These are phyloP conservation scores for Colletotrichum sidae DNA, from an alignment of 2,329 filamentous ascomycete genomes.

Conservation along the genomic window DNA sequence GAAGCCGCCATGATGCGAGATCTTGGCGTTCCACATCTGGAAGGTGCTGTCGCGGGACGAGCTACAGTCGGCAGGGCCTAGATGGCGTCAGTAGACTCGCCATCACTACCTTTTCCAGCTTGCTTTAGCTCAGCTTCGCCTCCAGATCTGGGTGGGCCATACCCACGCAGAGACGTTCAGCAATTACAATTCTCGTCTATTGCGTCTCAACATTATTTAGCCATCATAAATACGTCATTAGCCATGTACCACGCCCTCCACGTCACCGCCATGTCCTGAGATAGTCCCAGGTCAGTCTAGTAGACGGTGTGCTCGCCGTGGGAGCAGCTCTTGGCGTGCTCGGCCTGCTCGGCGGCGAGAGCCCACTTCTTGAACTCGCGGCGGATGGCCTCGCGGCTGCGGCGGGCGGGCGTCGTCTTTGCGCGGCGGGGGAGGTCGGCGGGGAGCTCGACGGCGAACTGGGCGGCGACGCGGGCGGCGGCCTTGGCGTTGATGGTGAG, in stretches of 20 bases:
- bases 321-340: slow-evolving; percentile 35
- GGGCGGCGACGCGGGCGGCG: slow-evolving; percentile 62
- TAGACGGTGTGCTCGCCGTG: slow-evolving; percentile 30
- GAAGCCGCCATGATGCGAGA: no score
- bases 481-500: slow-evolving; percentile 53
- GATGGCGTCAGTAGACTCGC: no score
- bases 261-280: background rate
- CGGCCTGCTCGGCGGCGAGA: slow-evolving; percentile 36
- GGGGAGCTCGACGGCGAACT: slow-evolving; percentile 48
- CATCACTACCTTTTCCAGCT: no score
- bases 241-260: background rate
- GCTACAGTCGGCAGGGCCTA: no score
- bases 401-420: slow-evolving; percentile 41
- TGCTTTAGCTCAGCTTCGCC: no score
- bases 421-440: slow-evolving; percentile 49
- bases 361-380: slow-evolving; percentile 39
- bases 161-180: no score
- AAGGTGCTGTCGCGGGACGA: no score
- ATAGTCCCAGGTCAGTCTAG: background rate
- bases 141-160: no score
- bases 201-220: no score
- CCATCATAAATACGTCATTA: no score
- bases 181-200: no score
- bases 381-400: slow-evolving; percentile 36
- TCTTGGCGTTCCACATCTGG: no score